phyloP scores from a whole-genome alignment of 768 basidiomycete genomes.

The Lactifluus echinatus region DNA sequence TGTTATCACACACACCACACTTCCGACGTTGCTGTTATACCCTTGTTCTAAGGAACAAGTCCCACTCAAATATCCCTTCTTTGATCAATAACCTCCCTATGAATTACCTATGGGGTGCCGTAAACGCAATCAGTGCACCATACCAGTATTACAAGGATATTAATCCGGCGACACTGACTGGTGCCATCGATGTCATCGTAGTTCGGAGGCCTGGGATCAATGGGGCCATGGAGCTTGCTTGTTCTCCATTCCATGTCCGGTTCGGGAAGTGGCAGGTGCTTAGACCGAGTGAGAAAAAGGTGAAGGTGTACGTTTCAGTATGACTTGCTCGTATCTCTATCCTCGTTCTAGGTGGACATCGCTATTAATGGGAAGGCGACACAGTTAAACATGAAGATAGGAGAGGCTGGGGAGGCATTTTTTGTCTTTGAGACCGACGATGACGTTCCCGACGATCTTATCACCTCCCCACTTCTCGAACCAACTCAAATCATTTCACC shows the following conservation, averaged over 20 bases:
- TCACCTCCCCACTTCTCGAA: slow-evolving; percentile 84
- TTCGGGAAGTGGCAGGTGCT: slow-evolving; percentile 98
- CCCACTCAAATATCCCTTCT: neutral
- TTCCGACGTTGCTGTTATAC: neutral
- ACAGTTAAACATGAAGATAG: slow-evolving; percentile 97
- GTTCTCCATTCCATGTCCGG: slow-evolving; percentile 94
- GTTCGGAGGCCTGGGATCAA: slow-evolving; percentile 62
- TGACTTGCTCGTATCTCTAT: too few species aligned
- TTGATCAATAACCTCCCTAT: slow-evolving; percentile 31
- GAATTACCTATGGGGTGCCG: slow-evolving; percentile 85
- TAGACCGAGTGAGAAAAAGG: slow-evolving; percentile 89
- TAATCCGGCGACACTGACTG: slow-evolving; percentile 94
- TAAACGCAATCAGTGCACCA: slow-evolving; percentile 76
- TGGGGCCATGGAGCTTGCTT: slow-evolving; percentile 64
- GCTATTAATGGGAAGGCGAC: slow-evolving; percentile 78
- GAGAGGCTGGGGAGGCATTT: slow-evolving; percentile 97
- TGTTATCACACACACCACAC: too few species aligned
- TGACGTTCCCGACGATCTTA: slow-evolving; percentile 86
- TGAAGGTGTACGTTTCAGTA: slow-evolving; percentile 27
- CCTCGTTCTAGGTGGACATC: slow-evolving; percentile 61
- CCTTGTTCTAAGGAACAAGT: neutral
- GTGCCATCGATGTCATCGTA: slow-evolving; percentile 98
- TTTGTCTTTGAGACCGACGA: slow-evolving; percentile 97
- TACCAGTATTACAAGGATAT: slow-evolving; percentile 91
- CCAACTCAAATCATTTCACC: slow-evolving; percentile 40